Evolutionary conservation across 345 rosid species (phyloP).

Genomic region (Cardamine occulta): DNA sequence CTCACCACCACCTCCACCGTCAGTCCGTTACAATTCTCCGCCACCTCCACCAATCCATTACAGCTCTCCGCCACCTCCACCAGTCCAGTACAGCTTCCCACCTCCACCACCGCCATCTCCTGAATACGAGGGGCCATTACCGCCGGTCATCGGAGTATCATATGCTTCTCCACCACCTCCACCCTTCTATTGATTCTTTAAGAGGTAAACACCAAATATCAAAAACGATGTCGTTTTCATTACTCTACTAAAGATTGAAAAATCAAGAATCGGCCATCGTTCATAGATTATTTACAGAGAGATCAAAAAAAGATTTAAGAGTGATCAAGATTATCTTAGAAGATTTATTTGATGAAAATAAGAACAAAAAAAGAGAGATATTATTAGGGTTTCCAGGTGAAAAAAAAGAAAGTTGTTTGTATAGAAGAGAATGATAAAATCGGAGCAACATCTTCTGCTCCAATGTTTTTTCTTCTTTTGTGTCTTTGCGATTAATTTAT

Average conservation of each 20-base stretch:
- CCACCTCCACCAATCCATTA: slow-evolving; percentile 51
- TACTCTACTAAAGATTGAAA: slow-evolving; percentile 15
- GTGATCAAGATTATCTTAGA: slow-evolving; percentile 42
- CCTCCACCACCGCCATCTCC: slow-evolving; percentile 68
- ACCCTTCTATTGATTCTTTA: slow-evolving; percentile 91
- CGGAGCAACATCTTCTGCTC: slow-evolving; percentile 48
- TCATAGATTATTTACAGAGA: slow-evolving; percentile 44
- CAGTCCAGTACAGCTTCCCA: slow-evolving; percentile 38
- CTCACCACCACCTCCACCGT: slow-evolving; percentile 59
- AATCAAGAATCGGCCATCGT: slow-evolving; percentile 22
- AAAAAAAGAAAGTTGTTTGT: slow-evolving; percentile 31
- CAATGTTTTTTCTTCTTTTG: slow-evolving; percentile 38
- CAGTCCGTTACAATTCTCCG: slow-evolving; percentile 44
- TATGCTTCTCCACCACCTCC: slow-evolving; percentile 99
- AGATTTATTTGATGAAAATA: slow-evolving; percentile 41
- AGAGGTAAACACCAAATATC: slow-evolving; percentile 35
- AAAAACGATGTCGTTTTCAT: slow-evolving; percentile 31
- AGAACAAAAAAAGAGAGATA: slow-evolving; percentile 14
- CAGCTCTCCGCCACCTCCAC: slow-evolving; percentile 46
- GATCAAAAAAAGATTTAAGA: slow-evolving; percentile 30
- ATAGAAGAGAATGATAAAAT: slow-evolving; percentile 42
- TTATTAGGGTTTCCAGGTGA: slow-evolving; percentile 30
- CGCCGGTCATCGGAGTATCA: slow-evolving; percentile 76
- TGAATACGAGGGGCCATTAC: slow-evolving; percentile 82
- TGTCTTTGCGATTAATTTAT: slow-evolving; percentile 39